Evolutionary conservation across 2,329 filamentous ascomycete genomes (phyloP), one percentile per base, ranked within the genome.

Genomic region (Monosporascus sp.): DNA sequence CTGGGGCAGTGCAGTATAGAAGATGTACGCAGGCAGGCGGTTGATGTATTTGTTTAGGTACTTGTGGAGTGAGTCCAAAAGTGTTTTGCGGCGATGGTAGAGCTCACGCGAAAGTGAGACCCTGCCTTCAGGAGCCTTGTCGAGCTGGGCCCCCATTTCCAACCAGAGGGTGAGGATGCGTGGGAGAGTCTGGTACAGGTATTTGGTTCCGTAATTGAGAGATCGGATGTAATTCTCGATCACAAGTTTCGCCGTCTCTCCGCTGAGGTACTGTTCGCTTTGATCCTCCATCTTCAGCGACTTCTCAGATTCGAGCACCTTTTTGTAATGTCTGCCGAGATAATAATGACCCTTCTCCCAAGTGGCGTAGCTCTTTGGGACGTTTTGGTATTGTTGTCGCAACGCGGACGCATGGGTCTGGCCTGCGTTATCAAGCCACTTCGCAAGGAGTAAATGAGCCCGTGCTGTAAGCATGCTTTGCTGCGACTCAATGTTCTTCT

Each of bases 341-440:
- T 97, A 96, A 69, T 97, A 99, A 67, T 97, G 93, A 0, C 91
- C 92, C 70, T 97, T 97, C 68, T 99, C 94, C 92, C 93, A 99
- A 50, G 84, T 84, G 5, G 77, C 73, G 62, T 78, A 76, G 1
- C 82, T 85, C 65, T 81, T 85, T n/a, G 88, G 83, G 1, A 92
- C 92, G 60, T 88, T 82, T 57, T 91, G 87, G 63, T 97, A 99
- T 65, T 90, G 89, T 51, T 85, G 80, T 46, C 90, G 84, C 58
- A 97, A 80, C 4, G 89, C 85, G 45, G 84, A 81, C 4, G 90
- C 89, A 64, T 96, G 89, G 2, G 91, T 96, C 69, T 97, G 93
- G 5, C 94, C 94, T n/a, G 93, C 89, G 52, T 82, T 86, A 66
- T 97, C 95, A 28, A 97, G 85, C 95, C 95, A 99, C 68, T 97